Conservation (phyloP, 2,329 filamentous ascomycete species). For the Alternaria conjuncta region DNA sequence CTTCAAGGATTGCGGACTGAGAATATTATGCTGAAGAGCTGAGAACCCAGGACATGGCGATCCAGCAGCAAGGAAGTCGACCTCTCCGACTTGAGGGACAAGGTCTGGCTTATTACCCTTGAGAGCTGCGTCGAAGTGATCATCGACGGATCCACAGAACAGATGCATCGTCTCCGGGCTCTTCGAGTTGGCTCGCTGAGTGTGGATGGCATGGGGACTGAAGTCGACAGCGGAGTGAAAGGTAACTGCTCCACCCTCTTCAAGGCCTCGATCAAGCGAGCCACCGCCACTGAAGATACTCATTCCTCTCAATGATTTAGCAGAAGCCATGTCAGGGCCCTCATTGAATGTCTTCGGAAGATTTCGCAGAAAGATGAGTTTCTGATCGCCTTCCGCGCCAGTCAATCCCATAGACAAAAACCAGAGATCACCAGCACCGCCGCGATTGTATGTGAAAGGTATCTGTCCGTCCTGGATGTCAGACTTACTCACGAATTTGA, state of each 20-base stretch:
- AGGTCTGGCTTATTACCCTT: slow-evolving; percentile 49
- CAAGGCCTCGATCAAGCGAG: slow-evolving; percentile 76
- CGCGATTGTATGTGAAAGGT: slow-evolving; percentile 67
- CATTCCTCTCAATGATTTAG: slow-evolving; percentile 54
- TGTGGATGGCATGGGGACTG: slow-evolving; percentile 68
- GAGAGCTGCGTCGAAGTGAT: slow-evolving; percentile 65
- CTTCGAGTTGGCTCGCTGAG: slow-evolving; percentile 71
- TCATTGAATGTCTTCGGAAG: slow-evolving; percentile 49
- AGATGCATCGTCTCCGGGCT: slow-evolving; percentile 55
- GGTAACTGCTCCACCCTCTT: slow-evolving; percentile 70
- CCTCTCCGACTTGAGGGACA: slow-evolving; percentile 66
- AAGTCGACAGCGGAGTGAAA: slow-evolving; percentile 75
- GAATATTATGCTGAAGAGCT: slow-evolving; percentile 63
- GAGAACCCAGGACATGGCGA: slow-evolving; percentile 83
- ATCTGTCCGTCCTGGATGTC: slow-evolving; percentile 51
- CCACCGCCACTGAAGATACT: slow-evolving; percentile 82
- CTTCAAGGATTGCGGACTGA: slow-evolving; percentile 62
- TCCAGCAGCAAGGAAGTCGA: slow-evolving; percentile 74
- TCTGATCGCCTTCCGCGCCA: slow-evolving; percentile 2
- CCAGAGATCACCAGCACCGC: slow-evolving; percentile 71
- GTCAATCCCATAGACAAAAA: slow-evolving; percentile 58
- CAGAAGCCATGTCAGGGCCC: slow-evolving; percentile 62
- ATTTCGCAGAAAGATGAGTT: slow-evolving; percentile 12
- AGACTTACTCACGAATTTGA: slow-evolving; percentile 60
- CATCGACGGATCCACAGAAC: slow-evolving; percentile 76